Percentiles rank a stretch among this genome's conserved stretches.
These are phyloP conservation scores for Neurospora sp. DNA, from an alignment of 495 filamentous ascomycete genomes.

Conservation along the genomic window DNA sequence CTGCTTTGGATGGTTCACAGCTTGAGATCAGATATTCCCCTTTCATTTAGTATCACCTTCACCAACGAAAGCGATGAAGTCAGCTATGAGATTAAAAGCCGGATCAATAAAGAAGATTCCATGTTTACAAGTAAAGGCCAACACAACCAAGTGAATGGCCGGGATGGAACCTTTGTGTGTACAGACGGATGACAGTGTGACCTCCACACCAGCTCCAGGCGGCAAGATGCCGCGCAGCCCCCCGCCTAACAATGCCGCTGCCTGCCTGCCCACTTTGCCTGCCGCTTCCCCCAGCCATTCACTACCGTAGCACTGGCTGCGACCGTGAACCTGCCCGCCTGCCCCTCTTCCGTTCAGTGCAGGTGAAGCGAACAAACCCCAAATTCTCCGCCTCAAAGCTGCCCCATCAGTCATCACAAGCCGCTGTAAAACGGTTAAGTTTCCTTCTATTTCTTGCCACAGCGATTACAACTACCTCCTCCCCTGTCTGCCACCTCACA, in stretches of 20 bases:
- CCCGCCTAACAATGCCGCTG: neutral
- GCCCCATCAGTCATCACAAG: neutral
- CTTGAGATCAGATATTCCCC: neutral
- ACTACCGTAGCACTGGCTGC: neutral
- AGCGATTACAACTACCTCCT: neutral
- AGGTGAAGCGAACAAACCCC: slow-evolving; percentile 1
- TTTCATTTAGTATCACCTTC: neutral
- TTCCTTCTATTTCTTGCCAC: neutral
- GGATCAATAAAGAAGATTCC: neutral
- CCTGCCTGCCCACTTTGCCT: neutral
- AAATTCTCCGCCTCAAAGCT: slow-evolving; percentile 9
- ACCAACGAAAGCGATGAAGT: neutral
- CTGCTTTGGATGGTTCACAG: neutral
- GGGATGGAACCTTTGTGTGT: neutral
- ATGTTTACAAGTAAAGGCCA: neutral
- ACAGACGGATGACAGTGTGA: neutral
- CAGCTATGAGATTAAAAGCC: neutral
- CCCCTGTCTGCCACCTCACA: neutral
- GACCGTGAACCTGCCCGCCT: neutral
- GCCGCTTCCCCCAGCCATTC: neutral
- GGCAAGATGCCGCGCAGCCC: neutral
- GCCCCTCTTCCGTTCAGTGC: neutral
- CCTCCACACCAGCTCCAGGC: neutral
- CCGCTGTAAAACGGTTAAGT: neutral
- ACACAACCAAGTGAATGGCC: neutral